phyloP scores from a whole-genome alignment of 2,329 filamentous ascomycete species.

The Penicillium sp. region DNA sequence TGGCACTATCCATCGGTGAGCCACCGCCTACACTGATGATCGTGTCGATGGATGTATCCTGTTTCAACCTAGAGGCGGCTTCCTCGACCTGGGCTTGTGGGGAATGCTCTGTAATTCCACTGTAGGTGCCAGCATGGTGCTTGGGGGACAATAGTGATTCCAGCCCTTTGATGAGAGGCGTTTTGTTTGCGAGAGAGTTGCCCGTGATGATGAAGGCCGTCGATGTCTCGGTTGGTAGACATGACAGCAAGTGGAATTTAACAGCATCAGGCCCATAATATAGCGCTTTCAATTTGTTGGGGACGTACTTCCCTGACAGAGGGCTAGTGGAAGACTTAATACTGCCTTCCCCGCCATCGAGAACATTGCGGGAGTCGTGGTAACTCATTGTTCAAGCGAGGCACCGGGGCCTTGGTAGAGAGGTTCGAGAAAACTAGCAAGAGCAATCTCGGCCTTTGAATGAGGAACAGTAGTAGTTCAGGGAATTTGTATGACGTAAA shows the following conservation, averaged over 20 bases:
- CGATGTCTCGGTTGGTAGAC: background rate
- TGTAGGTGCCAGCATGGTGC: background rate
- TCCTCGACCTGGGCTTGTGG: background rate
- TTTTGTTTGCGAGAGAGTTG: background rate
- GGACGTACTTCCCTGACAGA: background rate
- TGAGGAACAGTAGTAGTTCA: background rate
- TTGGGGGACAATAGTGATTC: background rate
- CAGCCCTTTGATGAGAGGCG: background rate
- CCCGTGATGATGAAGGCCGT: background rate
- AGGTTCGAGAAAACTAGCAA: background rate
- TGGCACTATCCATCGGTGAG: background rate
- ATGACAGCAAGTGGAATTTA: background rate
- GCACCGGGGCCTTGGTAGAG: background rate
- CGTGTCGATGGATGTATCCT: background rate
- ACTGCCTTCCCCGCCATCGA: background rate
- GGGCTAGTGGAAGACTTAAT: background rate
- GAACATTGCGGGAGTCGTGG: background rate
- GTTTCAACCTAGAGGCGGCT: background rate
- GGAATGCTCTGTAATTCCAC: background rate
- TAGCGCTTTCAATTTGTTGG: background rate
- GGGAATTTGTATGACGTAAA: background rate
- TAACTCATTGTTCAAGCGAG: background rate
- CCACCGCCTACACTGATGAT: background rate
- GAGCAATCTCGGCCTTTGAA: background rate
- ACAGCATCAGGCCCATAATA: background rate